Base-by-base conservation (phyloP, 2,329 filamentous ascomycete species). In the Botrytis sinoallii region DNA sequence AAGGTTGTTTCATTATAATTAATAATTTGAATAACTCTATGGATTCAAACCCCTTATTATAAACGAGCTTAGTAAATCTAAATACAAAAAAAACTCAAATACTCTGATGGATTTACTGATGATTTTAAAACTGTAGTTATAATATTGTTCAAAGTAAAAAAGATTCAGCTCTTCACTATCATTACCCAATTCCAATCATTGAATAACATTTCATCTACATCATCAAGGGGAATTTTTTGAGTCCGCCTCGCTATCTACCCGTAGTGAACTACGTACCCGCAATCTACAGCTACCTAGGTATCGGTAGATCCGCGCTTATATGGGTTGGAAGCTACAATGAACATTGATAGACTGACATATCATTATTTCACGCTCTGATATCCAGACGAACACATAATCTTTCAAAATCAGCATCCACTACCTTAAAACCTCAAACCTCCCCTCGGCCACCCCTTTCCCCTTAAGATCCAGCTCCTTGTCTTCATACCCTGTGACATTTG, bases 401-500 rank as follows among this genome's bases (percentile, higher is more conserved):
- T 4, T 55, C 12, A 29, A 14, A n/a, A 55, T 1, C 48, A n/a
- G 4, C 25, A 12, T n/a, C 12, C 25, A 29, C 32, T 67, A 64
- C 4, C 35, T 66, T 10, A 71, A 0, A 66, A 71, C 60, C 25
- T 40, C 20, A n/a, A 71, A 71, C 1, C 10, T 32, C 38, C 12
- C 29, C n/a, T 66, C 70, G 12, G 10, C 44, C 4, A 29, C 83
- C 80, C 97, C 94, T 10, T 87, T 91, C 2, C 92, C 86, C 61
- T 92, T 86, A 0, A 88, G 79, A 0, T 90, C 87, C 9, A 93
- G 87, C 0, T 91, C 88, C 75, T 90, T 88, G 76, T 90, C 89
- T 76, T 95, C 91, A 12, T 97, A 84, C 78, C 91, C 90, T 55
- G 90, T 89, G 0, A 98, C 95, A 38, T 88, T 88, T 1, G 95